These are phyloP conservation scores for Penicillium sp. DNA, from an alignment of 2,329 filamentous ascomycete genomes.

Conservation along the genomic window DNA sequence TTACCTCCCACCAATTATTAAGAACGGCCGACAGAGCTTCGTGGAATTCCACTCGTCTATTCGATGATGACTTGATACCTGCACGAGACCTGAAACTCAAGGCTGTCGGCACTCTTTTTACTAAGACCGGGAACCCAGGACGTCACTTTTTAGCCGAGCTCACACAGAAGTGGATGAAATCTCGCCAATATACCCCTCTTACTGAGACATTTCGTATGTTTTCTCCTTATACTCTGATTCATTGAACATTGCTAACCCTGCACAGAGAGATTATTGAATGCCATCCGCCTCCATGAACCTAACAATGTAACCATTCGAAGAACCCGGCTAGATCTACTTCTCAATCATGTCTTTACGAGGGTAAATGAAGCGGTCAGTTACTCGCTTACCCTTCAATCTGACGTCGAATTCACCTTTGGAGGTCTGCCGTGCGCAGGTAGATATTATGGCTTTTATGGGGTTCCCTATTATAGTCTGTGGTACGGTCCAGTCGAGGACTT, in stretches of 20 bases:
- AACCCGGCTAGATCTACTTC: neutral
- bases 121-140: neutral
- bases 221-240: neutral
- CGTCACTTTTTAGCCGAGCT: neutral
- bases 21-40: neutral
- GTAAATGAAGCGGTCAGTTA: neutral
- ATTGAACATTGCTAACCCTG: neutral
- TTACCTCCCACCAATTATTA: neutral
- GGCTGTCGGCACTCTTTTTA: neutral
- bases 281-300: neutral
- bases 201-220: neutral
- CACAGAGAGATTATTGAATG: neutral
- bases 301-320: neutral
- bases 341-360: neutral
- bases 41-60: neutral
- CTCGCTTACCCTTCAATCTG: neutral
- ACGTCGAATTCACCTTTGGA: neutral
- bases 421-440: neutral
- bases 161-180: neutral
- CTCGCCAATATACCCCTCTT: neutral
- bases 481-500: neutral
- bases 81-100: neutral
- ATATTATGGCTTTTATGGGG: neutral
- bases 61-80: neutral
- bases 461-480: slow-evolving; percentile 6